Base-by-base conservation (phyloP, 1,284 basidiomycete genomes). In the Microbotryum intermedium region DNA sequence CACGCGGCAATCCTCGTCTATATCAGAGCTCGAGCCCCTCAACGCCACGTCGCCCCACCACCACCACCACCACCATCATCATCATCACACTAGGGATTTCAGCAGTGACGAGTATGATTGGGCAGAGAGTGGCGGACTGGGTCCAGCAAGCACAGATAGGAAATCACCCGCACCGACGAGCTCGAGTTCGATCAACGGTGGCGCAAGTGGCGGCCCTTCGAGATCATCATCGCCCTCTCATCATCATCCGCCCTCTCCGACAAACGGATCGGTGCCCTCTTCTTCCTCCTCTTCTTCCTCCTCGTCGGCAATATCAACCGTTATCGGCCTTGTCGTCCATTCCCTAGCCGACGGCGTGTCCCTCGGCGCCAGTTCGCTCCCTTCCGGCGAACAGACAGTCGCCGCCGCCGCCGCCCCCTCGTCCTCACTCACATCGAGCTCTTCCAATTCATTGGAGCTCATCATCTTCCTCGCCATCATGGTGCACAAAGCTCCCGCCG, bases 301-400 rank as follows among this genome's bases (percentile, higher is more conserved):
- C 34, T 42, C 49, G 0, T 60, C 59, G 44, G 34, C 82, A 16
- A 80, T 87, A 61, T 83, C 88, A 49, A 79, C 92, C 44, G 90
- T 90, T 0, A 74, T 94, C 6, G 92, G 91, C 0, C 77, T 95
- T 49, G 80, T 89, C 43, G 82, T 91, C 44, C 92, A 95, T 72
- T 88, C 85, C 3, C 78, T 91, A 34, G 87, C 90, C 0, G 92
- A 97, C 74, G 92, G 92, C 2, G 83, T 94, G 59, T 90, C 90
- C 1, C 76, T 97, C 50, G 92, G 91, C 29, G 87, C 90, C 4
- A 77, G 77, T 48, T 73, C 76, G 28, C 64, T 64, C 6, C 34
- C 34, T 18, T 39, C 34, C 11, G 34, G 34, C 34, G 34, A 39
- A 18, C 34, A 39, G 18, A 6, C 34, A 39, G 34, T 39, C 29